phyloP scores from a whole-genome alignment of 768 basidiomycete genomes.

The Pisolithus orientalis region DNA sequence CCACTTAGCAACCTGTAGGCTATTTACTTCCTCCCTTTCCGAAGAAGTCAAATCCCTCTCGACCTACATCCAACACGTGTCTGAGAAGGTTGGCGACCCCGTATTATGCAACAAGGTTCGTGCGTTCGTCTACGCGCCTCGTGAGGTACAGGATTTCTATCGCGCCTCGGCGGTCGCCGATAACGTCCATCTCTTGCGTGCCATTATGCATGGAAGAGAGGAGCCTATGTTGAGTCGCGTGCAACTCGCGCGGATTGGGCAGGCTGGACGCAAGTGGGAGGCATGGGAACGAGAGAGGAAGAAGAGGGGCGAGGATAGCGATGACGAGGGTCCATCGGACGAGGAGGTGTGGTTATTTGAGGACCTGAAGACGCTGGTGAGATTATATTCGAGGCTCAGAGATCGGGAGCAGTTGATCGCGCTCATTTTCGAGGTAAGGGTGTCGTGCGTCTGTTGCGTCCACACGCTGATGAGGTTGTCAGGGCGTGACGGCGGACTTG shows the following conservation, averaged over 20 bases:
- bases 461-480: not conserved
- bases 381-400: conserved; percentile 70
- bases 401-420: conserved; percentile 92
- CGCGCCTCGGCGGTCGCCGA: conserved; percentile 73
- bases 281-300: conserved; percentile 54
- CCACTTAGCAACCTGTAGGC: conserved; percentile 39
- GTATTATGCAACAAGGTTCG: conserved; percentile 84
- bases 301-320: conserved; percentile 50
- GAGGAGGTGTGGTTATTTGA: conserved; percentile 98
- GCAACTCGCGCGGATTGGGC: conserved; percentile 76
- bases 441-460: not conserved
- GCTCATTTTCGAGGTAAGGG: conserved; percentile 84
- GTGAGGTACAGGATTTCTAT: conserved; percentile 81
- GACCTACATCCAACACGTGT: conserved; percentile 83
- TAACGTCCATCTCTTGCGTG: conserved; percentile 67
- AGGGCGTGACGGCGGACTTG: conserved; percentile 93
- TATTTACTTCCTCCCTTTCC: conserved; percentile 89
- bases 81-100: conserved; percentile 84
- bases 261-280: conserved; percentile 71
- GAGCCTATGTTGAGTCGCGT: conserved; percentile 67
- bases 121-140: conserved; percentile 79
- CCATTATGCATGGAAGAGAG: conserved; percentile 74
- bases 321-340: conserved; percentile 87
- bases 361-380: conserved; percentile 75
- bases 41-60: conserved; percentile 85